These are phyloP conservation scores for Rubia peregrina DNA, from an alignment of 305 asterid genomes.

Conservation along the genomic window DNA sequence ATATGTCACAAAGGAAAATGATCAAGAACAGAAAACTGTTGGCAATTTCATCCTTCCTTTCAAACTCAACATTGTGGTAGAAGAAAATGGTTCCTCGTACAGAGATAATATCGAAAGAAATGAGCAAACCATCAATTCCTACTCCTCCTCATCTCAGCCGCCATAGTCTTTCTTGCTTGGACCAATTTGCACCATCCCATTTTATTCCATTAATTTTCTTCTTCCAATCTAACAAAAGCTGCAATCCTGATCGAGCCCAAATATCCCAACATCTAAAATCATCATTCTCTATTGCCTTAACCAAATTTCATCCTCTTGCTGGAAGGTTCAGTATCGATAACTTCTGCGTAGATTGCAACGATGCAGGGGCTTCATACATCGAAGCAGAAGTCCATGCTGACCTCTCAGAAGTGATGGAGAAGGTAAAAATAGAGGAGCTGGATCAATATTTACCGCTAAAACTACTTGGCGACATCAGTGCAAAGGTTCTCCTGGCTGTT, in stretches of 20 bases:
- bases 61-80: background rate
- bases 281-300: constrained; percentile 23
- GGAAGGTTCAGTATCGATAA: constrained; percentile 19
- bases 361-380: constrained; percentile 23
- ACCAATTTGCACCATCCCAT: constrained; percentile 19
- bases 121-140: constrained; percentile 16
- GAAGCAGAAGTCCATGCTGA: constrained; percentile 25
- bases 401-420: constrained; percentile 14
- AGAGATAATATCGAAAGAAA: constrained; percentile 8
- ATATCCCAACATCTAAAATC: constrained; percentile 16
- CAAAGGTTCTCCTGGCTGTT: constrained; percentile 12
- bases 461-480: background rate
- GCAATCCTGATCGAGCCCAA: constrained; percentile 2
- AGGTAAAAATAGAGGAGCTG: constrained; percentile 22
- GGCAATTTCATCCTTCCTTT: background rate
- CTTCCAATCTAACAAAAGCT: constrained; percentile 2
- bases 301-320: constrained; percentile 29
- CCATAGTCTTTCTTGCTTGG: constrained; percentile 10
- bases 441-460: constrained; percentile 15
- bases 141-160: constrained; percentile 14
- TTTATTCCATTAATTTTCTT: constrained; percentile 12
- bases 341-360: constrained; percentile 22
- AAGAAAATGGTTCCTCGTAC: background rate
- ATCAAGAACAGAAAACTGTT: background rate
- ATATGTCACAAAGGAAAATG: background rate